phyloP scores from a whole-genome alignment of 176 grass and related monocot species.

The Aechmea fasciata region DNA sequence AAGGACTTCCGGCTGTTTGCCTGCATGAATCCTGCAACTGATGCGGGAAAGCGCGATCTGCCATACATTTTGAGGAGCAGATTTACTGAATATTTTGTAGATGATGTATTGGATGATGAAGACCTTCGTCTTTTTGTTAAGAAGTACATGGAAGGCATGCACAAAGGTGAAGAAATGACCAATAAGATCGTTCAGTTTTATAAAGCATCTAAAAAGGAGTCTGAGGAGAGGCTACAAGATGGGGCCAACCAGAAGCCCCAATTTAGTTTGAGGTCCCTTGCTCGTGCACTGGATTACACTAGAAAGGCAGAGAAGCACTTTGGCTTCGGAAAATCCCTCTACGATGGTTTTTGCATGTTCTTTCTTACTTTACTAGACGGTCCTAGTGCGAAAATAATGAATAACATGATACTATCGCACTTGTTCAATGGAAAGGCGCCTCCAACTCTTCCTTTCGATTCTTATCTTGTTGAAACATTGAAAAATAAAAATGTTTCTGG shows the following conservation, averaged over 20 bases:
- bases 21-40: constrained; percentile 97
- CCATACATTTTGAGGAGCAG: constrained; percentile 77
- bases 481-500: constrained; percentile 22
- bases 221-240: constrained; percentile 80
- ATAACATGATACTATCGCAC: constrained; percentile 45
- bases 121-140: constrained; percentile 74
- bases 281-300: constrained; percentile 61
- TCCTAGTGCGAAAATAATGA: constrained; percentile 76
- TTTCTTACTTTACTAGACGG: constrained; percentile 87
- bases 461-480: constrained; percentile 42
- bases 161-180: constrained; percentile 29
- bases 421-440: constrained; percentile 47
- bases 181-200: constrained; percentile 72
- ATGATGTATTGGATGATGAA: constrained; percentile 82
- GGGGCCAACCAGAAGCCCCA: constrained; percentile 93
- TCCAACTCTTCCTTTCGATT: constrained; percentile 38
- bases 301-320: constrained; percentile 54
- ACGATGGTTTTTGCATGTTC: constrained; percentile 98
- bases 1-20: constrained; percentile 72
- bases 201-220: constrained; percentile 71
- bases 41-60: constrained; percentile 85
- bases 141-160: constrained; percentile 61
- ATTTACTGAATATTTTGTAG: constrained; percentile 94
- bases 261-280: constrained; percentile 89
- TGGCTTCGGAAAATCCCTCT: constrained; percentile 70